Evolutionary conservation across 139 green algal species (phyloP).

Genomic region (Eudorina sp.): DNA sequence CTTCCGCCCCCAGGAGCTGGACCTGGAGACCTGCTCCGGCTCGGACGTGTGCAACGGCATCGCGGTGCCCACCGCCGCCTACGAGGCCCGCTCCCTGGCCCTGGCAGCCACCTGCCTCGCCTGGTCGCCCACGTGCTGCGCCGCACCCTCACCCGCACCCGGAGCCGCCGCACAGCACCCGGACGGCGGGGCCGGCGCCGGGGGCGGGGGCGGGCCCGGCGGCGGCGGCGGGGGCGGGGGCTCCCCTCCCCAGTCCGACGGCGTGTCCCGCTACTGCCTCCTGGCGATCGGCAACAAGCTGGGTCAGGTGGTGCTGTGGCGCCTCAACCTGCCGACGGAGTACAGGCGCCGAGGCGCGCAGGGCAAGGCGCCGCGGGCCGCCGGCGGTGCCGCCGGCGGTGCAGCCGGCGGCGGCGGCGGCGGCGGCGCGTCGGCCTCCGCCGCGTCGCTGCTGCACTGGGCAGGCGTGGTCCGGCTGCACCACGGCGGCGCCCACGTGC

Average conservation of each 20-base stretch:
- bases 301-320: conserved; percentile 22
- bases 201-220: neutral
- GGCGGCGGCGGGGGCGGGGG: neutral
- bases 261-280: neutral
- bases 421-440: neutral
- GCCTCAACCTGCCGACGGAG: neutral
- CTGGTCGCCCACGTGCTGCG: conserved; percentile 4
- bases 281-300: conserved; percentile 33
- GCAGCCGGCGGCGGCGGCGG: neutral
- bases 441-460: neutral
- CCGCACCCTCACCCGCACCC: neutral
- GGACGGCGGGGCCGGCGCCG: neutral
- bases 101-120: neutral
- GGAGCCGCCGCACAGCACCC: no score
- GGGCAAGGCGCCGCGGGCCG: neutral
- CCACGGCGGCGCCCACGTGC: neutral
- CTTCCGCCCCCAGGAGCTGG: neutral
- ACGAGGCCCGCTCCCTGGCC: conserved; percentile 24
- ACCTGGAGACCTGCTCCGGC: neutral
- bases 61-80: neutral
- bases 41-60: neutral
- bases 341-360: neutral
- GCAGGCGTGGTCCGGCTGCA: neutral
- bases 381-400: neutral
- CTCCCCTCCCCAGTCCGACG: neutral